Conservation (phyloP, 2,329 filamentous ascomycete species). For the Fusarium chlamydosporum region DNA sequence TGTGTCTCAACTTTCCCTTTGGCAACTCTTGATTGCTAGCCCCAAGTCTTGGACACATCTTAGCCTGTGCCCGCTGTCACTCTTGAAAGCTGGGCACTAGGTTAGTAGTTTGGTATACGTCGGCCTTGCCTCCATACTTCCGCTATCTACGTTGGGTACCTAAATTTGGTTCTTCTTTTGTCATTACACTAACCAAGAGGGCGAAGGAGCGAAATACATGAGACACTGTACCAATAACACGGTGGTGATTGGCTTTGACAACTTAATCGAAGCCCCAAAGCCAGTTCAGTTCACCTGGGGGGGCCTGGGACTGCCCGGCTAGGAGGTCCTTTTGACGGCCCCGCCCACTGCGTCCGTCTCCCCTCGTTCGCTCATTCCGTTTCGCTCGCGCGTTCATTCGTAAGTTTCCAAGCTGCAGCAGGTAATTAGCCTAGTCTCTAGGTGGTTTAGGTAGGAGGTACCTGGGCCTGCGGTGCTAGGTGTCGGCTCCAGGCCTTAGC, state of each 20-base stretch:
- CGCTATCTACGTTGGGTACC: background rate
- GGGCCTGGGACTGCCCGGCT: conserved; percentile 14
- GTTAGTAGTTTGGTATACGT: background rate
- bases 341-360: conserved; percentile 28
- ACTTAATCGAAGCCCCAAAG: conserved; percentile 38
- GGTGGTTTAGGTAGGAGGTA: conserved; percentile 9
- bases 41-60: conserved; percentile 30
- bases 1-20: conserved; percentile 40
- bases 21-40: conserved; percentile 20
- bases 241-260: conserved; percentile 16
- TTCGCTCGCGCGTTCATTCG: conserved; percentile 34
- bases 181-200: conserved; percentile 3
- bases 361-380: conserved; percentile 28
- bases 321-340: conserved; percentile 43
- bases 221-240: conserved; percentile 40
- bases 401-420: conserved; percentile 14
- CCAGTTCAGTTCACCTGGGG: conserved; percentile 10
- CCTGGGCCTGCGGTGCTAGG: conserved; percentile 8
- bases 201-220: conserved; percentile 20
- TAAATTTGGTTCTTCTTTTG: conserved; percentile 1
- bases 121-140: conserved; percentile 27
- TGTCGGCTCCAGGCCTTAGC: conserved; percentile 9
- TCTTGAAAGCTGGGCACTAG: conserved; percentile 11
- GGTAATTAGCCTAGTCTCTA: conserved; percentile 1
- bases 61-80: conserved; percentile 27